Base-by-base conservation (phyloP, 139 green algal genomes). In the Chlorella sorokiniana region DNA sequence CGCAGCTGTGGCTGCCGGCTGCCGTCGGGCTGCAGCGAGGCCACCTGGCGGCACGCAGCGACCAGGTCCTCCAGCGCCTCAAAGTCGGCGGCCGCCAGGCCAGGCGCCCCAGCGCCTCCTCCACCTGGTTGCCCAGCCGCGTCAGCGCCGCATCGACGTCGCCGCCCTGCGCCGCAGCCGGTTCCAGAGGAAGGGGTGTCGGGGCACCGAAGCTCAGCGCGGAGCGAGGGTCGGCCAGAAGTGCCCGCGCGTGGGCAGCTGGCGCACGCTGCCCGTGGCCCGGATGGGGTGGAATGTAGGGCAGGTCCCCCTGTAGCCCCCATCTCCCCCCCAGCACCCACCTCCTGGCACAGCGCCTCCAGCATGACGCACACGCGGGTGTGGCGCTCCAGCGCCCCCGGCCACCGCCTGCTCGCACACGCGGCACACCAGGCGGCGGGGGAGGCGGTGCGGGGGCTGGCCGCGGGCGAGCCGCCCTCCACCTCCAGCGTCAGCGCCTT, bases 1-100 rank as follows among this genome's bases (percentile, higher is more conserved):
- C 86, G 83, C 33, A 48, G 38, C 37, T 56, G 63, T 31, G 86
- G 88, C n/a, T 81, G 69, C 61, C 59, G 35, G 7, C 84, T 91
- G 56, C 83, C 79, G 77, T 92, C 88, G 1, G 88, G 88, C 69
- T 92, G 88, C 70, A 92, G 79, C 37, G 87, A 83, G 56, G 87
- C 86, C 40, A 88, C 88, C 62, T 78, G 73, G 25, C 87, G 64
- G 45, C 76, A 86, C 44, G 79, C 85, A 3, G 77, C 51, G n/a
- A 90, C 73, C 79, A 92, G 41, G 42, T 83, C 77, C 64, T 89
- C 78, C 37, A 86, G 35, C 25, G 61, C 54, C 35, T 74, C 79
- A 69, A 83, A 83, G 16, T 76, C 45, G 8, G 78, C 25, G 25
- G 22, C 65, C 31, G 48, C 65, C 27, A 83, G 62, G 8, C 18